Evolutionary conservation across 129 eudicot species (phyloP), one percentile per base, ranked within the genome.

Genomic region (Arctium minus): DNA sequence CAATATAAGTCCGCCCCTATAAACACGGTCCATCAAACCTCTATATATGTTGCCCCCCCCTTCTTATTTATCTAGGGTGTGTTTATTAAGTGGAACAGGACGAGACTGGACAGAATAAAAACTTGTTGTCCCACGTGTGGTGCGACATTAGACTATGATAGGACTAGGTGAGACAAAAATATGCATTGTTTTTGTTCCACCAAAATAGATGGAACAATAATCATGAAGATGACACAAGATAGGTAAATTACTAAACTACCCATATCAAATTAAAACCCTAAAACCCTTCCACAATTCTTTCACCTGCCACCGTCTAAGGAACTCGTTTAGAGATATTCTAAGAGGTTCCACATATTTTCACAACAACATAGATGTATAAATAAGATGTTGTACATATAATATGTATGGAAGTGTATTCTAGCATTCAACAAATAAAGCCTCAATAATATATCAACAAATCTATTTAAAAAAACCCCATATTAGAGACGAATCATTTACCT

Each of bases 401-500:
- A 72, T 72, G 22, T 30, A 37, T 53, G 17, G n/a, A n/a, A n/a
- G n/a, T n/a, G n/a, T n/a, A n/a, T n/a, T n/a, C 76, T 40, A 81
- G 33, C 50, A 75, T 40, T 27, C 48, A 78, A 73, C 62, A 67
- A 67, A 67, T 27, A 29, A 67, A 67, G 4, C 71, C 15, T 22
- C 33, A 22, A 65, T 8, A 42, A 73, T 7, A 79, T 12, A 62
- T 79, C 22, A 84, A 4, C 67, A 79, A 74, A 56, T 29, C 68
- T 9, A 42, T 32, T 32, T 39, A 27, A 77, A 36, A 12, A 38
- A 8, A 65, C 13, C 11, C 6, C 22, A n/a, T 35, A 48, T 33
- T 31, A 46, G 48, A 77, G 6, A 50, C 11, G 29, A 18, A 78
- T 6, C 11, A 76, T 31, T 74, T 89, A 95, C 99, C 87, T 92